Evolutionary conservation across 371 early-diverging fungal genomes (phyloP), one percentile per base, ranked within the genome.

Genomic region (Syncephalastrum racemosum): DNA sequence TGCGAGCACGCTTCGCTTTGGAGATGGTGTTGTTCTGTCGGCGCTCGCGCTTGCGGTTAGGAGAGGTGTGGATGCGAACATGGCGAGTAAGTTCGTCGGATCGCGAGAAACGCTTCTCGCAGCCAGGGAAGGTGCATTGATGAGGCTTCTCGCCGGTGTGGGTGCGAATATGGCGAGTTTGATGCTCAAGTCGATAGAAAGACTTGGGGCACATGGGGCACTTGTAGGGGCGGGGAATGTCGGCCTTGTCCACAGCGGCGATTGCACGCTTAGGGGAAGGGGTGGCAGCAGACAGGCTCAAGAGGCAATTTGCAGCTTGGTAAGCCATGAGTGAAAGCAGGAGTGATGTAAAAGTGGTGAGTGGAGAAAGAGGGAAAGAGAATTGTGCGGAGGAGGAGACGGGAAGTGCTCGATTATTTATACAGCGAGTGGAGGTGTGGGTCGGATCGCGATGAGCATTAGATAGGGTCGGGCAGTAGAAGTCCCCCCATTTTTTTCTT

Each of bases 71-170:
- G 51, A 81, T 83, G 58, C 83, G 80, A 59, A 73, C 73, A 64
- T 85, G 87, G 39, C 85, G 76, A 10, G 85, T 84, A 24, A 87
- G 61, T 64, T 85, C 85, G 62, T 87, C 85, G 2, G 85, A 84
- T 51, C 91, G 81, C 25, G 90, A 86, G 70, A 93, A 93, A 15
- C 84, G 74, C 66, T 90, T 91, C 44, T 81, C 80, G 67, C 91
- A 91, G 43, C 81, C 81, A 49, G 81, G 71, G 56, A 82, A 82
- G 24, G 81, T 80, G 63, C 91, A 93, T 56, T 75, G 80, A 59
- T 85, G 90, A 10, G 93, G 93, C 61, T 86, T 88, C 65, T 92
- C 93, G 16, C 91, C 91, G 5, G 91, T 92, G 61, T 92, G 93
- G 41, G 89, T 90, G 56, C 90, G 80, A 56, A 89, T 85, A 62